Base-by-base conservation (phyloP, 345 rosid genomes). In the Boechera stricta region DNA sequence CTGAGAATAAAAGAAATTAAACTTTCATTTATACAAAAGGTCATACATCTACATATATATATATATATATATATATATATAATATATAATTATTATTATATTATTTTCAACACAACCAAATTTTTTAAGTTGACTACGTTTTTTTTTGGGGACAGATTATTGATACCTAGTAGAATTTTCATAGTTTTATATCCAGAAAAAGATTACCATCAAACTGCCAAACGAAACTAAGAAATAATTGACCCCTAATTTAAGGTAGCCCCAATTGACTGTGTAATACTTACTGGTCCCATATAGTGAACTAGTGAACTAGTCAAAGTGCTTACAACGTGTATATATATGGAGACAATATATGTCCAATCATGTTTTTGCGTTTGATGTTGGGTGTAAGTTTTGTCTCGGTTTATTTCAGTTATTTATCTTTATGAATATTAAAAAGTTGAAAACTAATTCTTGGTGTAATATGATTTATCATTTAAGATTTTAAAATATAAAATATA, bases 301-400 rank as follows among this genome's bases (percentile, higher is more conserved):
- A 48, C 10, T 66, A 51, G 55, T 18, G 53, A 66, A 48, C 10
- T 66, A 51, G 55, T 18, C 29, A 41, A 15, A 59, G 45, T 29
- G 47, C 73, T 26, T 39, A 55, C 63, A 54, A 69, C 52, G 24
- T 24, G 28, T 59, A 33, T 47, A 64, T 64, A 64, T 64, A 64
- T 64, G 28, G n/a, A 64, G n/a, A 2, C 55, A 64, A 48, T 32
- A 1, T 55, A 47, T 35, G 74, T 42, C 55, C 74, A 57, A 44
- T 70, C 39, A 55, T 69, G 29, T 28, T 64, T 38, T 42, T 26
- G 12, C 12, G 5, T 28, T 45, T 5, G 21, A 13, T 44, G 29
- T 11, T 38, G 5, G 3, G 11, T 61, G 18, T 21, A 60, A 60
- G 49, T 24, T 39, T 39, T 62, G 49, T 62, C 16, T 62, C 18